Conservation (phyloP, 441 rosid genomes). For the Arabidopsis hybrid region DNA sequence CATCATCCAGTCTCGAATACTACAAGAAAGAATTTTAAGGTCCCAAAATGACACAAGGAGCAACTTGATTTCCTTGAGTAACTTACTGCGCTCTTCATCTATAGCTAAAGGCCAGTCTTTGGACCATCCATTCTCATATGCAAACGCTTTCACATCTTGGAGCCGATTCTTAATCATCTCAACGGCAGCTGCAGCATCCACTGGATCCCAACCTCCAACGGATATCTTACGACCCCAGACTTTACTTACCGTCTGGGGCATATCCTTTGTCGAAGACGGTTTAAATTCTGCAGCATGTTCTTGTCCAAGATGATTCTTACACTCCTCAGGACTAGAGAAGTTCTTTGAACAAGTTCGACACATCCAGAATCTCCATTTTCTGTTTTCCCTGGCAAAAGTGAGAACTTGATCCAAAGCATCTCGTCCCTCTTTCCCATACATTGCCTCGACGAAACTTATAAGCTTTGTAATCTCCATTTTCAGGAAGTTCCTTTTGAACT, state of each 20-base stretch:
- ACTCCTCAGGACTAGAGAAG: conserved; percentile 17
- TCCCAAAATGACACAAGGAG: conserved; percentile 13
- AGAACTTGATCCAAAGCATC: conserved; percentile 20
- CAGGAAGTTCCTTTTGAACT: conserved; percentile 26
- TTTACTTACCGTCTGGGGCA: not conserved
- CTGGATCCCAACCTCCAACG: conserved; percentile 18
- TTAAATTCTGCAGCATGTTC: conserved; percentile 3
- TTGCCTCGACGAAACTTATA: not conserved
- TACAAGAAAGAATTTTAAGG: not conserved
- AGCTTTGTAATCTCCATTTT: conserved; percentile 13
- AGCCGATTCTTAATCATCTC: conserved; percentile 20
- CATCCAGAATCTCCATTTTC: conserved; percentile 33
- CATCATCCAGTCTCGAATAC: conserved; percentile 15
- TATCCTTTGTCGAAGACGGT: not conserved
- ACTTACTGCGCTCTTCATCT: conserved; percentile 14
- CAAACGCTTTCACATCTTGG: conserved; percentile 8
- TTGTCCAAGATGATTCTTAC: conserved; percentile 23
- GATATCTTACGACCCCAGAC: conserved; percentile 6
- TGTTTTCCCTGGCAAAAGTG: not conserved
- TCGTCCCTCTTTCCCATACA: conserved; percentile 26
- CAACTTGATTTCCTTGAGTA: not conserved
- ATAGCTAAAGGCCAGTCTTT: conserved; percentile 23
- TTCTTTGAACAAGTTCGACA: conserved; percentile 16
- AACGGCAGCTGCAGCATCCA: conserved; percentile 13
- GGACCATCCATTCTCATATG: conserved; percentile 28